Conservation (phyloP, 2,329 filamentous ascomycete genomes). For the Zalaria sp. region DNA sequence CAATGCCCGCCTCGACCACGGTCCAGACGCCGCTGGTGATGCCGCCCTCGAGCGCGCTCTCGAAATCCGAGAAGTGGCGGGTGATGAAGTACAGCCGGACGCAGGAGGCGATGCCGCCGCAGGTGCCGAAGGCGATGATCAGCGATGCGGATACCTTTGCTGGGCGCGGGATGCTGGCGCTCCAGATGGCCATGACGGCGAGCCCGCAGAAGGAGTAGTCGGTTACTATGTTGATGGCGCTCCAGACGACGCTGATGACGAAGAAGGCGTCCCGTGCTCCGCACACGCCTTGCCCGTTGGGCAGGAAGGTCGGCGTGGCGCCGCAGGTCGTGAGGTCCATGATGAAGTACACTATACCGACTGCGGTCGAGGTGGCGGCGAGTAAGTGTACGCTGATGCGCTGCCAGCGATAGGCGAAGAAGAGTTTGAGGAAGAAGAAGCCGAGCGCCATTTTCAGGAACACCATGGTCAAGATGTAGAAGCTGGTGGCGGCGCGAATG, state of each 20-base stretch:
- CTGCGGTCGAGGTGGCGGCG: constrained; percentile 19
- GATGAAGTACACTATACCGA: constrained; percentile 14
- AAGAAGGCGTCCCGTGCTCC: constrained; percentile 17
- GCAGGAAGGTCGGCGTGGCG: constrained; percentile 5
- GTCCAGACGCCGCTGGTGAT: constrained; percentile 14
- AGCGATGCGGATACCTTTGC: constrained; percentile 27
- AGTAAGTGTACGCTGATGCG: constrained; percentile 12
- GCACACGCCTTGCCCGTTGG: constrained; percentile 11
- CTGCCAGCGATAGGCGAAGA: constrained; percentile 24
- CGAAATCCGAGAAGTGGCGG: constrained; percentile 3
- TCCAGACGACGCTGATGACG: constrained; percentile 16
- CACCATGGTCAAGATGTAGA: constrained; percentile 26
- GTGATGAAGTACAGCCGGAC: constrained; percentile 11
- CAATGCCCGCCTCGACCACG: constrained; percentile 17
- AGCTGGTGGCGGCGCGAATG: constrained; percentile 17
- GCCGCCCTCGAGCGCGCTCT: background rate
- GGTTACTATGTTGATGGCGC: constrained; percentile 21
- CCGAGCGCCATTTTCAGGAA: constrained; percentile 29
- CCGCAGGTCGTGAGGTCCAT: background rate
- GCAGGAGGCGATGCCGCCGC: constrained; percentile 11
- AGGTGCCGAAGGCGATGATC: constrained; percentile 23
- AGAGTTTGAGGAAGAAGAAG: constrained; percentile 29
- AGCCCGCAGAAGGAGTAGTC: constrained; percentile 22
- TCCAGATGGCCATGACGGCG: constrained; percentile 24
- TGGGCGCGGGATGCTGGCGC: constrained; percentile 23